Conservation (phyloP, 352 stramenopile genomes). For the Phytophthora pseudosyringae region DNA sequence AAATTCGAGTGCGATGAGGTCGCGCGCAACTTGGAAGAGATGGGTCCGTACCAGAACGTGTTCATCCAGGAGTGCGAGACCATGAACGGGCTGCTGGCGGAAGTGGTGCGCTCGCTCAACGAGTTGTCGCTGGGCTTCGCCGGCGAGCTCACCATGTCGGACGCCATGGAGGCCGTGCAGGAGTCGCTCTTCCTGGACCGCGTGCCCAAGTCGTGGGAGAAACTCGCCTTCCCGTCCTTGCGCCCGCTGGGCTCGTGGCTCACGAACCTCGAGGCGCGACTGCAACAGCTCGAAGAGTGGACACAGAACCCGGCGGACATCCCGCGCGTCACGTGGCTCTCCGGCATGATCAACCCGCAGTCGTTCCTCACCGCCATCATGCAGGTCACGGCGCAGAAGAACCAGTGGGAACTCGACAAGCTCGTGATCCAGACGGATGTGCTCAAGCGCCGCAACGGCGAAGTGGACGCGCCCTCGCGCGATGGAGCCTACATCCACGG, state of each 20-base stretch:
- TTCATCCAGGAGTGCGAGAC: slow-evolving; percentile 98
- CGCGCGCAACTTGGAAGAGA: slow-evolving; percentile 92
- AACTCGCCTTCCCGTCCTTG: slow-evolving; percentile 94
- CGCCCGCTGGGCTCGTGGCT: slow-evolving; percentile 93
- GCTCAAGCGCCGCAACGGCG: slow-evolving; percentile 93
- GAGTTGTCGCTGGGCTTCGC: slow-evolving; percentile 97
- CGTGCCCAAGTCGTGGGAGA: slow-evolving; percentile 95
- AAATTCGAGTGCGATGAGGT: slow-evolving; percentile 98
- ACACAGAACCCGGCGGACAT: slow-evolving; percentile 96
- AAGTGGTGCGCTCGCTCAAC: slow-evolving; percentile 96
- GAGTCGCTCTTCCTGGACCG: slow-evolving; percentile 94
- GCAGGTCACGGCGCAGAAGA: slow-evolving; percentile 98
- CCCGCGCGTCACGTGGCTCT: slow-evolving; percentile 96
- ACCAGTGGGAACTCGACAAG: slow-evolving; percentile 97
- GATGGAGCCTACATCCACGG: slow-evolving; percentile 97
- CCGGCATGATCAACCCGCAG: slow-evolving; percentile 95
- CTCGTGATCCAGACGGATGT: slow-evolving; percentile 97
- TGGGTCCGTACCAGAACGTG: slow-evolving; percentile 96
- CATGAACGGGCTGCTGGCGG: slow-evolving; percentile 96
- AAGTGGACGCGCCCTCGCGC: slow-evolving; percentile 89
- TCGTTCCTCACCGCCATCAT: slow-evolving; percentile 98
- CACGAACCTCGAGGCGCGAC: slow-evolving; percentile 91
- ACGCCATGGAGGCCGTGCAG: slow-evolving; percentile 96
- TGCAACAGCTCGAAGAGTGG: slow-evolving; percentile 97
- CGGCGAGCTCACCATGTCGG: slow-evolving; percentile 98